Base-by-base conservation (phyloP, 306 rosid genomes). In the Lathyrus tuberosus region DNA sequence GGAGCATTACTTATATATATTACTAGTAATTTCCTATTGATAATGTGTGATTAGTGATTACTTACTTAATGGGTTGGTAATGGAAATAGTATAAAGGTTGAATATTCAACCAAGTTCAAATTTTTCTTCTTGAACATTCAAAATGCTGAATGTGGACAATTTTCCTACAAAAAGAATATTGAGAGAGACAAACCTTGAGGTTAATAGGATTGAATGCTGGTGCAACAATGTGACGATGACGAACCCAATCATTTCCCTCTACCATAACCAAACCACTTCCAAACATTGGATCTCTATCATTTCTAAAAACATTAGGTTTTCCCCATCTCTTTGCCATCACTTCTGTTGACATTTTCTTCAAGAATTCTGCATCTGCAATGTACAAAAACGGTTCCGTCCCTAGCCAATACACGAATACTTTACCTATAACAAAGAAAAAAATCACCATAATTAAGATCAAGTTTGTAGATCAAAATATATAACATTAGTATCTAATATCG, bases 341-440 rank as follows among this genome's bases (percentile, higher is more conserved):
- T 71, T 73, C 84, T 5, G 69, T 62, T 0, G 97, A 91, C 84
- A 87, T 77, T 64, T 82, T 84, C 81, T 87, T 87, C 65, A 91
- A 68, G 38, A 91, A 85, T 43, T 78, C 87, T 24, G 97, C 80
- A 0, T 91, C 94, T 8, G 91, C 94, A 42, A 91, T 62, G 40
- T 89, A 91, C 66, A 91, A 62, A 69, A 91, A 91, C 67, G 97
- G 97, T 72, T 89, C 96, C 16, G 96, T 89, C 0, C 97, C 97
- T 28, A 91, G 59, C 97, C 96, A 91, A 67, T 91, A 91, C 12
- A 89, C 52, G 3, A 84, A 91, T 51, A 82, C 76, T 33, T 91
- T 88, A 63, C 97, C 97, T 91, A 77, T 70, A 24, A 57, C 2
- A 8, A 8, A 28, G 9, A 1, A 24, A 54, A 20, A 54, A 28